These are phyloP conservation scores for Venturia asperata DNA, from an alignment of 2,329 filamentous ascomycete genomes.

Conservation along the genomic window DNA sequence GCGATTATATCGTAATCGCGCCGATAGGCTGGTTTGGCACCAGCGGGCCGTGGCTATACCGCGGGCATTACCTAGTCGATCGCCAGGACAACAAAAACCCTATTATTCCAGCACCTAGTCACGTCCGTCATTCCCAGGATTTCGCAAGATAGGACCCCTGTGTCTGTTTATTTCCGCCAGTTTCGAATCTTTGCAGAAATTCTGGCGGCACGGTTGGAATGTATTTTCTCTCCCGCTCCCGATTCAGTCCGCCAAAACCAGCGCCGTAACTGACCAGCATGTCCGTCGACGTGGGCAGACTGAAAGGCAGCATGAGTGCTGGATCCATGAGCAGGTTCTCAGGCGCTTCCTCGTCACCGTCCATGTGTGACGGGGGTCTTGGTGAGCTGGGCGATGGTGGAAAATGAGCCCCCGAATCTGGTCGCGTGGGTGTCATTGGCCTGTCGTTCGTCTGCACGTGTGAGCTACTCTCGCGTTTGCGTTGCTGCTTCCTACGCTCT, in stretches of 20 bases:
- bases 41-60: neutral
- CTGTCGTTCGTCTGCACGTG: constrained; percentile 24
- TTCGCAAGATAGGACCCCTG: neutral
- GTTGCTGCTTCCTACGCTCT: constrained; percentile 35
- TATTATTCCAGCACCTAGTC: neutral
- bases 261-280: constrained; percentile 95
- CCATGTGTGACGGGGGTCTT: constrained; percentile 35
- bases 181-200: constrained; percentile 81
- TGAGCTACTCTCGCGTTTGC: constrained; percentile 18
- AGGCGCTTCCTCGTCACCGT: constrained; percentile 62
- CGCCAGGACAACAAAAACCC: neutral
- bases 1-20: neutral
- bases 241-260: constrained; percentile 86
- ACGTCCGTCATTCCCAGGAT: constrained; percentile 9
- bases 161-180: constrained; percentile 26
- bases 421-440: constrained; percentile 31
- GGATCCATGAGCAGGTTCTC: constrained; percentile 78
- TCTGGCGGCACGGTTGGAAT: constrained; percentile 92
- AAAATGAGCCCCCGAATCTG: neutral
- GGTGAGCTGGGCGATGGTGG: constrained; percentile 6
- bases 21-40: neutral
- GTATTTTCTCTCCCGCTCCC: constrained; percentile 88
- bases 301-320: constrained; percentile 86
- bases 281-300: constrained; percentile 90
- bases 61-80: constrained; percentile 2